These are phyloP conservation scores for Blastobotrys americana DNA, from an alignment of 805 yeast species.

Conservation along the genomic window DNA sequence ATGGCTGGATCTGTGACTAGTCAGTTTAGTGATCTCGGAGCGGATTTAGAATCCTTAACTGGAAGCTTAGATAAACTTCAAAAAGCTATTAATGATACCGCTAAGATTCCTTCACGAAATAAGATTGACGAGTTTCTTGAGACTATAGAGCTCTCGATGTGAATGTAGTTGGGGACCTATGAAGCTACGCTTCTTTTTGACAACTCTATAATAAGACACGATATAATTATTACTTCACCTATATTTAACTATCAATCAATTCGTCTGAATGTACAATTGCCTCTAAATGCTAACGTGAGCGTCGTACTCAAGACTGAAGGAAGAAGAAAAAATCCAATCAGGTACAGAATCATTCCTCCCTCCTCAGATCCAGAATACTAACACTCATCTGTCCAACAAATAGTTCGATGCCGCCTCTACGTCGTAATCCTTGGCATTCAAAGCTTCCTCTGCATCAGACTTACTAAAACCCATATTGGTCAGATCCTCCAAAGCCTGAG, in stretches of 20 bases:
- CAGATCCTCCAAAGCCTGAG: constrained; percentile 64
- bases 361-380: too few relatives aligned
- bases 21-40: not conserved
- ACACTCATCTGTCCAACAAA: constrained; percentile 45
- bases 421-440: constrained; percentile 63
- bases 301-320: too few relatives aligned
- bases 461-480: constrained; percentile 84
- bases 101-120: constrained; percentile 10
- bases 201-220: too few relatives aligned
- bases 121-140: constrained; percentile 10
- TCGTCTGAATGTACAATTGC: too few relatives aligned
- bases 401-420: constrained; percentile 82
- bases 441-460: constrained; percentile 58
- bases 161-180: too few relatives aligned
- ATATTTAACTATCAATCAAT: too few relatives aligned
- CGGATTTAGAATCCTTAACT: not conserved
- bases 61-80: constrained; percentile 8
- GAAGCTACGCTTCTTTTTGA: too few relatives aligned
- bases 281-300: too few relatives aligned
- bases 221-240: too few relatives aligned
- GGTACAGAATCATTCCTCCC: too few relatives aligned
- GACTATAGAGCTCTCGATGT: too few relatives aligned
- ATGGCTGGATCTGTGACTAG: constrained; percentile 1
- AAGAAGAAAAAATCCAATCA: too few relatives aligned
- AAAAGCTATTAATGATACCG: constrained; percentile 8